Evolutionary conservation across 2,329 filamentous ascomycete genomes (phyloP), one percentile per base, ranked within the genome.

Genomic region (Macrophomina tecta): DNA sequence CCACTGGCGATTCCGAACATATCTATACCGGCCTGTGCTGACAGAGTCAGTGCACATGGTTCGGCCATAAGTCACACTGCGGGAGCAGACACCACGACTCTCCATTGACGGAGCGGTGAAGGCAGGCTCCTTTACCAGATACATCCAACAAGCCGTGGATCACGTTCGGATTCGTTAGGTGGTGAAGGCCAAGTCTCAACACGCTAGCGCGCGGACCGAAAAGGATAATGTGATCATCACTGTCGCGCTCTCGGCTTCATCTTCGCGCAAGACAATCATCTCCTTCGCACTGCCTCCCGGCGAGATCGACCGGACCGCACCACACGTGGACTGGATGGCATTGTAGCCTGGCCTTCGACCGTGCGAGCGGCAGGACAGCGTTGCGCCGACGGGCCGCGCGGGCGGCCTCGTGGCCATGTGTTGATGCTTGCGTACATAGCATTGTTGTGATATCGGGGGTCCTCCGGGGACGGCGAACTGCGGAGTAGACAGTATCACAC

Each of bases 261-360:
- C 23, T 32, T 51, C 28, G 6, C 18, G 16, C 16, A 18, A 48
- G 16, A 5, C 40, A 45, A 18, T 18, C 16, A 14, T 51, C 23
- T 8, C 28, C 48, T 51, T 51, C 48, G 48, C 48, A 30, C 48
- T 12, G 48, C 11, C 48, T 32, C 28, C 48, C 48, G 51, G 14
- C 2, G 18, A 36, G 51, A 53, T 53, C 51, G 28, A 30, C 51
- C 51, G 51, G 51, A 53, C 51, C 51, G 51, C 51, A 23, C 51
- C 51, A 34, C 16, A 8, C 16, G 30, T 36, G 51, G 36, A 8
- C 36, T 14, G 51, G 51, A 5, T 30, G 36, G 51, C 51, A n/a
- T 34, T 53, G 51, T 11, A 36, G 30, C 30, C 28, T 11, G 30
- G 12, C 28, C 6, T 34, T 8, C n/a, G 30, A 34, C 51, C 51